phyloP scores from a whole-genome alignment of 768 basidiomycete species.

The Mycena leptocephala region DNA sequence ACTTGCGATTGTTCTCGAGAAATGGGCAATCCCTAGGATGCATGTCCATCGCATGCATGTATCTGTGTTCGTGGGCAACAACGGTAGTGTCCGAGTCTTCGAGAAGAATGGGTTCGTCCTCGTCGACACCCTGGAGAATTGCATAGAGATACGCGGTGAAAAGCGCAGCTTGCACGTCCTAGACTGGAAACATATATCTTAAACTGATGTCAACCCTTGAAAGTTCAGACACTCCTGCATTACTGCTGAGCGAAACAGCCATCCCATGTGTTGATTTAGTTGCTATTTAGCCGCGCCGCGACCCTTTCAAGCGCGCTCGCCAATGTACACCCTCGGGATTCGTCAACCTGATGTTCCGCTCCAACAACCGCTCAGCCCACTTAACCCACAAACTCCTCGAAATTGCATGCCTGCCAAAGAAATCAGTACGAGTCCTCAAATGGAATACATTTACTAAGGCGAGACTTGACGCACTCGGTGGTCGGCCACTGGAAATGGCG shows the following conservation, averaged over 20 bases:
- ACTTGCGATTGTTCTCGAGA: slow-evolving; percentile 64
- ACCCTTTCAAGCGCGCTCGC: neutral
- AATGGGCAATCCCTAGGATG: slow-evolving; percentile 81
- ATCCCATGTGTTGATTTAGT: too few species aligned
- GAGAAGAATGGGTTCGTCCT: slow-evolving; percentile 75
- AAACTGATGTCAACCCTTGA: neutral
- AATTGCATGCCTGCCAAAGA: neutral
- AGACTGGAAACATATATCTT: slow-evolving; percentile 45
- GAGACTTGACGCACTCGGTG: neutral
- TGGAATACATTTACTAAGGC: too few species aligned
- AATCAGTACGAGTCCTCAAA: too few species aligned
- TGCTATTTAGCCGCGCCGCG: neutral
- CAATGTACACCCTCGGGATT: neutral
- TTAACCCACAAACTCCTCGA: neutral
- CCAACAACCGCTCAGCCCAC: neutral
- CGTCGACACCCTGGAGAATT: slow-evolving; percentile 56
- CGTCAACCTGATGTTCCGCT: neutral
- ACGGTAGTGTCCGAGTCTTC: slow-evolving; percentile 76
- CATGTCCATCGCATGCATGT: slow-evolving; percentile 62
- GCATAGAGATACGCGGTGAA: slow-evolving; percentile 55
- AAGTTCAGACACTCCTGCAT: too few species aligned
- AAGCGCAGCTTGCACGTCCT: slow-evolving; percentile 54
- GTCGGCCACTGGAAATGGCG: neutral
- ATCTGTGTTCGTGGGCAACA: slow-evolving; percentile 67
- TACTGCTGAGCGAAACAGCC: too few species aligned